Evolutionary conservation across 208 protist genomes (phyloP).

Genomic region (Zelonia costaricensis): DNA sequence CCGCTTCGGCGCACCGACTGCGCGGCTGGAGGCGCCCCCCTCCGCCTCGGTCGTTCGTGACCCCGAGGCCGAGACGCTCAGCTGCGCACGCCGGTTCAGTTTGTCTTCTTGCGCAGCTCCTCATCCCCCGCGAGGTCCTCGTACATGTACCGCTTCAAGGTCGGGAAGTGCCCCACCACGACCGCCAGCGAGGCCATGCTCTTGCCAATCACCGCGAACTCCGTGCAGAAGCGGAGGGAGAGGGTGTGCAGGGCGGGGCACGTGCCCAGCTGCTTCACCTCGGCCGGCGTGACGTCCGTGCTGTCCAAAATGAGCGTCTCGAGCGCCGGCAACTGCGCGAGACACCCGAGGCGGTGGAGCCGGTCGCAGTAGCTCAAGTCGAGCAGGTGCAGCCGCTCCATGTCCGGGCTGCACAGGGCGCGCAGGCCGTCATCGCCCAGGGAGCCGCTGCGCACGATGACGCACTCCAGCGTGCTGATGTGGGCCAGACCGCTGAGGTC

Average conservation of each 20-base stretch:
- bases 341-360: conserved; percentile 30
- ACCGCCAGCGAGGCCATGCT: conserved; percentile 19
- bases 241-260: conserved; percentile 37
- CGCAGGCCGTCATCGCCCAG: conserved; percentile 39
- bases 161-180: conserved; percentile 32
- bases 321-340: conserved; percentile 38
- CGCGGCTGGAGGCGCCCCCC: no score
- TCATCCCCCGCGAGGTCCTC: conserved; percentile 51
- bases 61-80: no score
- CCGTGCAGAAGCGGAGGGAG: conserved; percentile 55
- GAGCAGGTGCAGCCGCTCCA: conserved; percentile 33
- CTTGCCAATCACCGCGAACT: conserved; percentile 42
- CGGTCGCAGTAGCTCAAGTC: conserved; percentile 75
- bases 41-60: no score
- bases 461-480: conserved; percentile 37
- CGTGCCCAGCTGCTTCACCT: conserved; percentile 33
- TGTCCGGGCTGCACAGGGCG: conserved; percentile 15
- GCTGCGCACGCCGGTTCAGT: conserved; percentile 3
- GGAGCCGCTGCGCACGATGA: conserved; percentile 58
- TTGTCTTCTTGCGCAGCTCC: conserved; percentile 27
- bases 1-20: no score
- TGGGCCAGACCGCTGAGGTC: conserved; percentile 39
- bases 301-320: conserved; percentile 57
- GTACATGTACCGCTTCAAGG: conserved; percentile 47
- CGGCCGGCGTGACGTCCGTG: conserved; percentile 43